Base-by-base conservation (phyloP, 1,139 yeast genomes). In the Zygosaccharomyces pseudobailii region DNA sequence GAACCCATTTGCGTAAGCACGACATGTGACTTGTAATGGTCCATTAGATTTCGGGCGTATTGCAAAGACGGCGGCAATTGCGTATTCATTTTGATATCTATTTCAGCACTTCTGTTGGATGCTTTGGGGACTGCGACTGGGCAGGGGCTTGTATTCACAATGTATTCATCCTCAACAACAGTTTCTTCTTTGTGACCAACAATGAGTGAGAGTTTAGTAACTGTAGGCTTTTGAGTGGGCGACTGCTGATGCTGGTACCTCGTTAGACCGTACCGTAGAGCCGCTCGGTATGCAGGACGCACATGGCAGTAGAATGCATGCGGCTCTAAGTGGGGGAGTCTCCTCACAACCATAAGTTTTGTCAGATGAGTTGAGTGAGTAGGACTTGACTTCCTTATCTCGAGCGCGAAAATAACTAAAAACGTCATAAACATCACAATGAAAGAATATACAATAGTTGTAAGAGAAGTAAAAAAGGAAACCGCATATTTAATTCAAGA, bases 1-100 rank as follows among this genome's bases (percentile, higher is more conserved):
- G 94, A 80, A 0, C 97, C 92, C 69, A 92, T 95, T 60, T 89
- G 96, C 0, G 94, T 82, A 36, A 92, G 67, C 8, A 92, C 85
- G 1, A 90, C 89, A 50, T 88, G 80, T 2, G 79, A 85, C 4
- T 82, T 80, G 56, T 79, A 73, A 36, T 64, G 57, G 38, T 74
- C 74, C 71, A 78, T 83, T 7, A 71, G 63, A 30, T 69, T 70
- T 42, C 73, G 61, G 5, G 70, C 70, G 44, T 59, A 56, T 36
- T 57, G 56, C 35, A 64, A 43, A 4, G 68, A 58, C 8, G 66
- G 67, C 24, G 68, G 67, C 23, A 62, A 46, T 9, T 42, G 35
- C 6, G 27, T 3, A 10, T 28, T 32, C 10, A 10, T 34, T 34
- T 21, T 28, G 41, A 20, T 36, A 10, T n/a, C 27, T 19, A 24